These are phyloP conservation scores for Hyphopichia pseudoburtonii DNA, from an alignment of 1,139 yeast species.

Conservation along the genomic window DNA sequence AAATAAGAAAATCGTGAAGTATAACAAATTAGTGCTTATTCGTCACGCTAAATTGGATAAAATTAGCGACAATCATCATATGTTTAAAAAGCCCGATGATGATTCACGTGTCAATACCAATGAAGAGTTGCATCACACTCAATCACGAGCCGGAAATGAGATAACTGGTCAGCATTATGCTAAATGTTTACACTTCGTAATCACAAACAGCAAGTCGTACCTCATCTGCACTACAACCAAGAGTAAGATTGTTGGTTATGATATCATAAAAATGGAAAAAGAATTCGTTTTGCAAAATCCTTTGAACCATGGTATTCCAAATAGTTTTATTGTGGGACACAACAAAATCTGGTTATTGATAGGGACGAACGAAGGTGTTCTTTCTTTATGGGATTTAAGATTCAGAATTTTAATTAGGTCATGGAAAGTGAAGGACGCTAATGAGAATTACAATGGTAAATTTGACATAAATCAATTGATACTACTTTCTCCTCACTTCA, in stretches of 20 bases:
- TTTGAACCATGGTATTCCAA: constrained; percentile 62
- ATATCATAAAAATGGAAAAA: constrained; percentile 58
- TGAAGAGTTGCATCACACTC: no score
- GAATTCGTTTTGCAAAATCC: constrained; percentile 52
- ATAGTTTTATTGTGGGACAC: constrained; percentile 58
- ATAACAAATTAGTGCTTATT: constrained; percentile 38
- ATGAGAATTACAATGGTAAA: constrained; percentile 11
- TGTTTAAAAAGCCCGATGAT: neutral
- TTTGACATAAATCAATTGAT: constrained; percentile 48
- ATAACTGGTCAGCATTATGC: constrained; percentile 51
- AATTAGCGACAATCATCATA: constrained; percentile 11
- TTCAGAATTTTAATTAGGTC: constrained; percentile 60
- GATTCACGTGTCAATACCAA: neutral
- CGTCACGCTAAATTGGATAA: constrained; percentile 40
- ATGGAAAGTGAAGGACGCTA: constrained; percentile 47
- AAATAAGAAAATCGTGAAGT: constrained; percentile 32
- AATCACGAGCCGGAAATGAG: no score
- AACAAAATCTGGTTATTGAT: constrained; percentile 59
- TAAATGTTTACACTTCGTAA: constrained; percentile 38
- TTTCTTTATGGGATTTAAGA: constrained; percentile 81
- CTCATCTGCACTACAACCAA: constrained; percentile 53
- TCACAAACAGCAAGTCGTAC: constrained; percentile 19
- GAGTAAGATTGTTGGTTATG: constrained; percentile 55
- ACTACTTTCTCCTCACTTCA: constrained; percentile 37
- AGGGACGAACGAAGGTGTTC: constrained; percentile 73